phyloP scores from a whole-genome alignment of 2,329 filamentous ascomycete species.

The Talaromyces sp. region DNA sequence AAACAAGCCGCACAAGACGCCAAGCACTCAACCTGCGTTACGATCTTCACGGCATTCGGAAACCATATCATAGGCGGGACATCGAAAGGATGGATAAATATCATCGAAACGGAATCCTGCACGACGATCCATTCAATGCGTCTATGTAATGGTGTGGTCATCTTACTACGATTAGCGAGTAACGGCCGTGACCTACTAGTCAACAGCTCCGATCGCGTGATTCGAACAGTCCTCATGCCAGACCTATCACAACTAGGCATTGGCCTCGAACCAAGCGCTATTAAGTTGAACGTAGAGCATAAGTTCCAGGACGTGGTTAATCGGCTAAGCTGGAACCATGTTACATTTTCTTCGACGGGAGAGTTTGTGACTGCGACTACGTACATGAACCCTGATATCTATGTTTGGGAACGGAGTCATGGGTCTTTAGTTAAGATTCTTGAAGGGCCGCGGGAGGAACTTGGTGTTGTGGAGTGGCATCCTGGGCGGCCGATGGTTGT shows the following conservation, averaged over 20 bases:
- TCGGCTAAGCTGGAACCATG: conserved; percentile 92
- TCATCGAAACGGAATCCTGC: conserved; percentile 80
- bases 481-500: conserved; percentile 83
- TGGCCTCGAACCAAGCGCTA: conserved; percentile 77
- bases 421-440: conserved; percentile 95
- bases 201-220: conserved; percentile 92
- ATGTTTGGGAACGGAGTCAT: conserved; percentile 94
- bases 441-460: conserved; percentile 93
- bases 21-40: conserved; percentile 91
- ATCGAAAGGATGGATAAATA: conserved; percentile 93
- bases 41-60: conserved; percentile 82
- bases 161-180: conserved; percentile 78
- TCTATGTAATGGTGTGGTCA: conserved; percentile 83
- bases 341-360: conserved; percentile 89
- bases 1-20: conserved; percentile 90
- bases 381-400: conserved; percentile 97
- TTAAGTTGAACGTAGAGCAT: conserved; percentile 90
- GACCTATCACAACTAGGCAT: conserved; percentile 61
- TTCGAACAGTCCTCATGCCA: conserved; percentile 87
- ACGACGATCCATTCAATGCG: conserved; percentile 88
- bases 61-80: conserved; percentile 91
- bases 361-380: conserved; percentile 97
- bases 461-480: conserved; percentile 97
- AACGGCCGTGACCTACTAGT: conserved; percentile 87
- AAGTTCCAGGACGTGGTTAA: conserved; percentile 99